phyloP scores from a whole-genome alignment of 2,329 filamentous ascomycete genomes.

The Botrytis paeoniae region DNA sequence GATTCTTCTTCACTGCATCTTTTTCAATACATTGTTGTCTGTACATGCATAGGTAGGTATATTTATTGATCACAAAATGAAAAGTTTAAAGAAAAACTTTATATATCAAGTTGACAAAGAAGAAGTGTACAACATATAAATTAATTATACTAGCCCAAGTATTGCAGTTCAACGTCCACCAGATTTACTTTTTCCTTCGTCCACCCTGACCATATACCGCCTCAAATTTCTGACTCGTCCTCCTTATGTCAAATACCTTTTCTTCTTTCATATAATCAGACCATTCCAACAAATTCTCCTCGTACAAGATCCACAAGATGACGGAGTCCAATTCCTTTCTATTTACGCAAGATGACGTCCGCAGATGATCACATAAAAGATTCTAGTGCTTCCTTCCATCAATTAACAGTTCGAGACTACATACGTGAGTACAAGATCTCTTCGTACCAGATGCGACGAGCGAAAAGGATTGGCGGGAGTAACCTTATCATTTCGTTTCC shows the following conservation, averaged over 20 bases:
- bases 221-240: neutral
- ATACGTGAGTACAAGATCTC: neutral
- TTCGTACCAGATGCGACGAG: neutral
- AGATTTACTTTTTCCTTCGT: neutral
- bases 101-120: too few species aligned
- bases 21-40: neutral
- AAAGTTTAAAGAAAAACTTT: neutral
- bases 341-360: neutral
- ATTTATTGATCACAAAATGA: neutral
- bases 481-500: neutral
- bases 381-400: neutral
- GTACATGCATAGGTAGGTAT: neutral
- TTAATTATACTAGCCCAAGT: neutral
- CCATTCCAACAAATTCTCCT: neutral
- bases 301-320: neutral
- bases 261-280: neutral
- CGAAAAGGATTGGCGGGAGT: neutral
- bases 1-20: neutral
- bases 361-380: neutral
- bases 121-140: too few species aligned
- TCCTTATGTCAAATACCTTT: neutral
- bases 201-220: neutral
- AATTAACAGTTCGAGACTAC: neutral
- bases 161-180: neutral
- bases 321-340: neutral